Evolutionary conservation across 345 rosid species (phyloP).

Genomic region (Eucalyptus cladocalyx): DNA sequence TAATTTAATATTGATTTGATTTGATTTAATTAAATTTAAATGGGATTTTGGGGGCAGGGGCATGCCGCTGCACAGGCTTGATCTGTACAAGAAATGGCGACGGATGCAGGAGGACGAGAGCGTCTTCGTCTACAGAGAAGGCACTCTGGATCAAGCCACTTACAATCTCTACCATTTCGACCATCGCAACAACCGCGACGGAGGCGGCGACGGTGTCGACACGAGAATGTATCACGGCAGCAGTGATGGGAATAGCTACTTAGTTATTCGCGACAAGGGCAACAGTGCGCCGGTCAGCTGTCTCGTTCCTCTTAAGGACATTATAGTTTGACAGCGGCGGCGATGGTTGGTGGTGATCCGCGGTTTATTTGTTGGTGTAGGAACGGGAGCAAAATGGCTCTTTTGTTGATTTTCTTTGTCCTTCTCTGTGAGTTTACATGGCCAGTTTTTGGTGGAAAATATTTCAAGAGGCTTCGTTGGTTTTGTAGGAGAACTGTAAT

Average conservation of each 20-base stretch:
- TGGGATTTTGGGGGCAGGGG: slow-evolving; percentile 14
- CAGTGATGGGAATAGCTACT: background rate
- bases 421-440: background rate
- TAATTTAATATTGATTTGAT: background rate
- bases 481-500: background rate
- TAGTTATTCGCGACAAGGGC: background rate
- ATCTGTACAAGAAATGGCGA: slow-evolving; percentile 27
- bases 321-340: background rate
- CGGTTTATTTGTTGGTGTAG: background rate
- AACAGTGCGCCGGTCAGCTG: background rate
- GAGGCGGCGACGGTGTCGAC: background rate
- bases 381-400: background rate
- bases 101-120: slow-evolving; percentile 34
- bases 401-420: background rate
- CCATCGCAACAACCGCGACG: background rate
- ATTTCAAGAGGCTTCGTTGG: background rate
- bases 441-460: background rate
- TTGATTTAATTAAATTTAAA: background rate
- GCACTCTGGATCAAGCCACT: slow-evolving; percentile 31
- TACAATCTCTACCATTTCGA: slow-evolving; percentile 4
- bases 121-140: slow-evolving; percentile 37
- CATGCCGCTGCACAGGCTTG: slow-evolving; percentile 31
- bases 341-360: background rate
- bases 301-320: background rate
- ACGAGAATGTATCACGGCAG: background rate